Evolutionary conservation across 495 filamentous ascomycete species (phyloP).

Genomic region (Xylaria nigripes): DNA sequence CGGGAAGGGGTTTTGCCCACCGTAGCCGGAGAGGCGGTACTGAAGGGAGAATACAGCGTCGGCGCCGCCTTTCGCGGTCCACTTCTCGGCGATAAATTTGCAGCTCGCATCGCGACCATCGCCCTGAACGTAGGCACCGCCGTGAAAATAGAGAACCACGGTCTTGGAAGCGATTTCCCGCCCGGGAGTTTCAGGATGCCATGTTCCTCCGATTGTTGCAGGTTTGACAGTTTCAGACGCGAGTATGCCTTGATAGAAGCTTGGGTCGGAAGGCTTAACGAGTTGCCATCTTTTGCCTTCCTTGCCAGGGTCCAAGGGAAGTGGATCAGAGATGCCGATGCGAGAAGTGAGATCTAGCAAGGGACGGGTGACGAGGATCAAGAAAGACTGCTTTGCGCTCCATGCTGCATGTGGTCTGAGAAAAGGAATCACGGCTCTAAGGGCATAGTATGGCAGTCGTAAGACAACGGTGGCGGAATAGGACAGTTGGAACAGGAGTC

Average conservation of each 20-base stretch:
- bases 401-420: constrained; percentile 6
- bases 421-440: background rate
- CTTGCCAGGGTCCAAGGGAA: constrained; percentile 6
- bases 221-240: constrained; percentile 9
- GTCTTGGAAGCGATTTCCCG: background rate
- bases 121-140: constrained; percentile 40
- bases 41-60: constrained; percentile 23
- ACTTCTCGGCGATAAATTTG: constrained; percentile 18
- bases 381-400: constrained; percentile 13
- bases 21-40: constrained; percentile 32
- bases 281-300: constrained; percentile 14
- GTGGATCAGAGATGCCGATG: constrained; percentile 6
- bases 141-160: constrained; percentile 53
- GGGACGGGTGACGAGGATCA: constrained; percentile 3
- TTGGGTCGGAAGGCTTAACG: background rate
- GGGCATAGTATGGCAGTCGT: constrained; percentile 1
- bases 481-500: constrained; percentile 4
- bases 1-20: constrained; percentile 28
- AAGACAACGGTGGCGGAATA: background rate
- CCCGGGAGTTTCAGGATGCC: constrained; percentile 11
- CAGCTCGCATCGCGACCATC: constrained; percentile 27
- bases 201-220: constrained; percentile 13
- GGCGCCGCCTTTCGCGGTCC: constrained; percentile 6
- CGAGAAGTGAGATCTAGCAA: constrained; percentile 4
- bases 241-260: constrained; percentile 12